phyloP scores from a whole-genome alignment of 1,284 basidiomycete species.

The Lignosus rhinocerotis region DNA sequence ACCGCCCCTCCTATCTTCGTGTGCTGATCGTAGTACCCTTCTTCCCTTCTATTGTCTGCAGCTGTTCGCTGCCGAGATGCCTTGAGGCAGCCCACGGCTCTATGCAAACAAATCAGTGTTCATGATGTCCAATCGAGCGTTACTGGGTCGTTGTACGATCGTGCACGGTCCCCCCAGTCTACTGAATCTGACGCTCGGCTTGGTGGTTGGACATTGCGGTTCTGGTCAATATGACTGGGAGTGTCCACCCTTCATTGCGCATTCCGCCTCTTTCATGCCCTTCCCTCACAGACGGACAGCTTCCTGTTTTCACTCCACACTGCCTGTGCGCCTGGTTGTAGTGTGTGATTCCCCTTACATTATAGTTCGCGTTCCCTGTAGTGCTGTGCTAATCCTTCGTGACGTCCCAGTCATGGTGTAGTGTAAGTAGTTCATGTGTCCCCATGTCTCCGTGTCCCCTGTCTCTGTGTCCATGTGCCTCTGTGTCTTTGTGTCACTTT shows the following conservation, averaged over 20 bases:
- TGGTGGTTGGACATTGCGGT: not conserved
- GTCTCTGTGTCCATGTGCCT: not conserved
- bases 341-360: slow-evolving; percentile 7
- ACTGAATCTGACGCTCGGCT: too few relatives aligned
- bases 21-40: not conserved
- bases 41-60: not conserved
- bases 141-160: too few relatives aligned
- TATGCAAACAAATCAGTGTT: not conserved
- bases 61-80: slow-evolving; percentile 30
- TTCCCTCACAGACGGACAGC: not conserved
- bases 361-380: slow-evolving; percentile 13
- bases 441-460: not conserved
- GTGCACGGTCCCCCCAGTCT: too few relatives aligned
- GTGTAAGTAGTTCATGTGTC: not conserved
- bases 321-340: not conserved
- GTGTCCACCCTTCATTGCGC: not conserved
- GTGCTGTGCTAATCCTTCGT: not conserved
- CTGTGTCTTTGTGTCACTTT: not conserved
- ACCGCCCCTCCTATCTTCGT: not conserved
- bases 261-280: not conserved
- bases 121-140: not conserved
- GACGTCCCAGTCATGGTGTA: not conserved
- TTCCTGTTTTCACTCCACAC: slow-evolving; percentile 9
- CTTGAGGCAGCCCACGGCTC: slow-evolving; percentile 9
- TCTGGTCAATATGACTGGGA: not conserved